Percentiles rank a stretch among this genome's conserved stretches.
Conservation (phyloP, 495 filamentous ascomycete genomes). For the Penicillium pulvis region DNA sequence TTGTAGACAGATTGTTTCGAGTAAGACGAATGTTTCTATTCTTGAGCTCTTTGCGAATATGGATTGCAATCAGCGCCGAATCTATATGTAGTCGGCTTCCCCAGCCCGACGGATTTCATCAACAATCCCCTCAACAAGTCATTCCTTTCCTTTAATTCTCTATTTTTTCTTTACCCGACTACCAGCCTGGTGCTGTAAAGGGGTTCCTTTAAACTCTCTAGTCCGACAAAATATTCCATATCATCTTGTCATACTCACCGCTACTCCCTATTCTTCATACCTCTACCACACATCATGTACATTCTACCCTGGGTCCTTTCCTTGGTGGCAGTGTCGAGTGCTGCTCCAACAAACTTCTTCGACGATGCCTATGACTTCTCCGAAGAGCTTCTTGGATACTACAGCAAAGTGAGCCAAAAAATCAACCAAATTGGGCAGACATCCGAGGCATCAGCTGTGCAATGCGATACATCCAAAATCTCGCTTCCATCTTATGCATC, state of each 20-base stretch:
- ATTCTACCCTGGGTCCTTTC: constrained; percentile 30
- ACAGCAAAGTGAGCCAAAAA: constrained; percentile 41
- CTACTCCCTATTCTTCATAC: background rate
- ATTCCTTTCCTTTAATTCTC: constrained; percentile 18
- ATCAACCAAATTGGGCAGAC: constrained; percentile 30
- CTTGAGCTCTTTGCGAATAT: constrained; percentile 14
- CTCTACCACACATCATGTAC: constrained; percentile 29
- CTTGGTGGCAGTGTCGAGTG: constrained; percentile 35
- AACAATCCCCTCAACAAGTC: constrained; percentile 13
- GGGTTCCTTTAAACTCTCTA: constrained; percentile 6
- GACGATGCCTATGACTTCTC: constrained; percentile 42
- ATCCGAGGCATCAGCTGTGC: constrained; percentile 10
- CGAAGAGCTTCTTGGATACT: constrained; percentile 38
- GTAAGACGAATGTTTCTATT: constrained; percentile 31
- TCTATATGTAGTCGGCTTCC: constrained; percentile 28
- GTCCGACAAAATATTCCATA: background rate
- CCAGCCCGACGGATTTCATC: constrained; percentile 15
- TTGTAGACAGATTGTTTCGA: constrained; percentile 22
- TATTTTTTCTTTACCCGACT: constrained; percentile 1
- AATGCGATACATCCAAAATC: constrained; percentile 45
- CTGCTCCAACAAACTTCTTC: constrained; percentile 38
- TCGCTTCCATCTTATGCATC: constrained; percentile 41
- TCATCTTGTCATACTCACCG: background rate
- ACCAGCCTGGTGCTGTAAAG: constrained; percentile 22
- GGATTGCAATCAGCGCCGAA: constrained; percentile 15